phyloP scores from a whole-genome alignment of 495 filamentous ascomycete genomes.

The Penicillium malachiteum region DNA sequence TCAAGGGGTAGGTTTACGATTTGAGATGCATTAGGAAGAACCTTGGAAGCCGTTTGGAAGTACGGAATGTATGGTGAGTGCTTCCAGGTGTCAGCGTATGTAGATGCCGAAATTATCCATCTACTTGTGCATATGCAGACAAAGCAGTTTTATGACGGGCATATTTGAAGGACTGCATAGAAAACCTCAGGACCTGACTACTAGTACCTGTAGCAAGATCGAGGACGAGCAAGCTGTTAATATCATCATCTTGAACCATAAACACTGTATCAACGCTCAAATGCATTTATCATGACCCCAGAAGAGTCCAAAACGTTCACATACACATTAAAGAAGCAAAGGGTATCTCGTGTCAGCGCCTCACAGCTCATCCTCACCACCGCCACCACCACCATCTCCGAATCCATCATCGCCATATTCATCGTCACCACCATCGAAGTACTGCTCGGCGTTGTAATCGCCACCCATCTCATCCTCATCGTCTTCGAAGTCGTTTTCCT shows the following conservation, averaged over 20 bases:
- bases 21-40: neutral
- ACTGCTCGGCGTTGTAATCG: conserved; percentile 64
- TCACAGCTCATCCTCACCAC: conserved; percentile 51
- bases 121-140: no score
- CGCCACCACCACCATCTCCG: conserved; percentile 50
- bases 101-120: no score
- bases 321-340: conserved; percentile 18
- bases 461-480: conserved; percentile 58
- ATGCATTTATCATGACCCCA: conserved; percentile 5
- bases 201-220: no score
- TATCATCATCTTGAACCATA: no score
- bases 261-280: conserved; percentile 12
- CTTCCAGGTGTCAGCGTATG: no score
- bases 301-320: conserved; percentile 3
- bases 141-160: no score
- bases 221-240: no score
- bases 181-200: no score
- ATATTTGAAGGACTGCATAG: no score
- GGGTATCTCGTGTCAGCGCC: conserved; percentile 37
- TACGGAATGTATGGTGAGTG: no score
- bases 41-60: neutral
- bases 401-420: conserved; percentile 54
- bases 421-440: conserved; percentile 64
- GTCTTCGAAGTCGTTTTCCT: conserved; percentile 56
- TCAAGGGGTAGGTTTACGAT: no score